Evolutionary conservation across 805 yeast species (phyloP).

Genomic region (Candida maris): DNA sequence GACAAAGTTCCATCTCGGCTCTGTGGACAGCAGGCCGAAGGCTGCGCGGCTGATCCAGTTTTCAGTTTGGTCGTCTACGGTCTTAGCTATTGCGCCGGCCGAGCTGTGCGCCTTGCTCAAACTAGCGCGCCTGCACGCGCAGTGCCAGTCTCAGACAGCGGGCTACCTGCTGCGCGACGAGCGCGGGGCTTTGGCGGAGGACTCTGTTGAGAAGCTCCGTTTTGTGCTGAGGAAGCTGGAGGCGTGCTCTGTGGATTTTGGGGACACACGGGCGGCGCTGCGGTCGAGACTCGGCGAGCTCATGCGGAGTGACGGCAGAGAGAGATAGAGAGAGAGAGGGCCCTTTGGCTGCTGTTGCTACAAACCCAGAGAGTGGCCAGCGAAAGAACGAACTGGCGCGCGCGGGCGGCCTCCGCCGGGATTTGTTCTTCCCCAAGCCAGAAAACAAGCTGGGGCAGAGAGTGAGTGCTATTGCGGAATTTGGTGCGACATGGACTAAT

Average conservation of each 20-base stretch:
- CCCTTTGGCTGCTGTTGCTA: too few relatives aligned
- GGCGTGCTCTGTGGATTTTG: conserved; percentile 36
- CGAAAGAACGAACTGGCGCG: too few relatives aligned
- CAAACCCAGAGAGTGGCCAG: too few relatives aligned
- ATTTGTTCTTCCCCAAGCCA: too few relatives aligned
- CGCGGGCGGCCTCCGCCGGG: too few relatives aligned
- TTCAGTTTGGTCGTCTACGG: conserved; percentile 11
- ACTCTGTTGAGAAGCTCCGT: conserved; percentile 31
- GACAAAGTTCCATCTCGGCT: conserved; percentile 14
- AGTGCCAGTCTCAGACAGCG: conserved; percentile 9
- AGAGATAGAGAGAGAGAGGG: too few relatives aligned
- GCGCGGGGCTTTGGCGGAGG: conserved; percentile 19
- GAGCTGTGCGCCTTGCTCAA: conserved; percentile 14
- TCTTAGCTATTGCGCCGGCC: conserved; percentile 14
- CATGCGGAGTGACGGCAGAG: too few relatives aligned
- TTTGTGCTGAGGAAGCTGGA: conserved; percentile 46
- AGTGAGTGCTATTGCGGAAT: too few relatives aligned
- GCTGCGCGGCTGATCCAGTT: conserved; percentile 13
- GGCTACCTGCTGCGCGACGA: conserved; percentile 9
- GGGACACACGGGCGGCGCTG: conserved; percentile 13
- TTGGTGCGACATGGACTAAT: too few relatives aligned
- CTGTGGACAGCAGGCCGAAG: conserved; percentile 10
- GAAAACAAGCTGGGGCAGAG: too few relatives aligned
- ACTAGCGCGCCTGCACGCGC: conserved; percentile 10
- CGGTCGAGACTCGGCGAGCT: conserved; percentile 33